Conservation (phyloP, 1,284 basidiomycete species). For the Ceratobasidium theobromae region DNA sequence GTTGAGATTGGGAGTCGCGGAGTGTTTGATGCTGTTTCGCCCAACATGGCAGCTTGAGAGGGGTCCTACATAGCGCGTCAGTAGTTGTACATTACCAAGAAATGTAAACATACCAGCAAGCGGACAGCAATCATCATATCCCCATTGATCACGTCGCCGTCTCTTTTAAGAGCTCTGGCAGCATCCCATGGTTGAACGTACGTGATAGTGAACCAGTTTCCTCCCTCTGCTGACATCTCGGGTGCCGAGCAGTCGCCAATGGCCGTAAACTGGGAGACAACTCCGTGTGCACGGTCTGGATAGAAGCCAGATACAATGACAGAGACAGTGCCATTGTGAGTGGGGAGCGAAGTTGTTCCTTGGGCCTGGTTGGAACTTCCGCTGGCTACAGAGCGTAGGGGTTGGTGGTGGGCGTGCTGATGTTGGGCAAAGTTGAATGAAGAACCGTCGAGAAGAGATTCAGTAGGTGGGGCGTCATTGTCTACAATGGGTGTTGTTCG, state of each 20-base stretch:
- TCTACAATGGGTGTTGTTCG: slow-evolving; percentile 24
- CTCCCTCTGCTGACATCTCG: slow-evolving; percentile 21
- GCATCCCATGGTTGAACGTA: slow-evolving; percentile 31
- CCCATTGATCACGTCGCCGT: slow-evolving; percentile 26
- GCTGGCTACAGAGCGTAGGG: neutral
- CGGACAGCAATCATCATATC: slow-evolving; percentile 26
- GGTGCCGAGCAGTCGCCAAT: slow-evolving; percentile 23
- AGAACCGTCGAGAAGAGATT: slow-evolving; percentile 21
- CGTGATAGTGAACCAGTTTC: slow-evolving; percentile 32
- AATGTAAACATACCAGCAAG: slow-evolving; percentile 1
- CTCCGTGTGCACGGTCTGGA: slow-evolving; percentile 10
- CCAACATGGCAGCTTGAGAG: slow-evolving; percentile 15
- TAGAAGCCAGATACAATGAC: slow-evolving; percentile 27
- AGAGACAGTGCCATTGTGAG: slow-evolving; percentile 3
- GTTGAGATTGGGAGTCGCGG: neutral
- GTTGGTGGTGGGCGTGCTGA: neutral
- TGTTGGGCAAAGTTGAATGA: slow-evolving; percentile 14
- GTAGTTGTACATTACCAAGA: neutral
- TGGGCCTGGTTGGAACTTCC: neutral
- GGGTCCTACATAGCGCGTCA: slow-evolving; percentile 23
- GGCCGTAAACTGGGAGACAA: slow-evolving; percentile 15
- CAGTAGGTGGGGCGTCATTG: slow-evolving; percentile 28
- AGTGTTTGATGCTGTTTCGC: neutral
- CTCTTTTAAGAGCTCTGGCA: slow-evolving; percentile 25
- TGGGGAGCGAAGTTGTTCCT: neutral